Percentiles rank a stretch among this genome's conserved stretches.
Conservation (phyloP, 129 eudicot genomes). For the Lonicera japonica region DNA sequence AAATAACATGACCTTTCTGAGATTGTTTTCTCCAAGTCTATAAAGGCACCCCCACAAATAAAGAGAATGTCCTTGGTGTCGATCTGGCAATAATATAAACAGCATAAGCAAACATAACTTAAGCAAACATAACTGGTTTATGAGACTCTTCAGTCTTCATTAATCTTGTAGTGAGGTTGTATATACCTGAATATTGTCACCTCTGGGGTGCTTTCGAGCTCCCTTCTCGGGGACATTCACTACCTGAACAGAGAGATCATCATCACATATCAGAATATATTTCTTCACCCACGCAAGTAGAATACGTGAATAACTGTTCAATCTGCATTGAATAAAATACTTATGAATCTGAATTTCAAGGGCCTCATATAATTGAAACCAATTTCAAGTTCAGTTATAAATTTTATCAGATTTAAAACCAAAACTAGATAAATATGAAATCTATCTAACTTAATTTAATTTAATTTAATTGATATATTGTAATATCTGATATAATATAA, state of each 20-base stretch:
- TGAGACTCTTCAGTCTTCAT: not conserved
- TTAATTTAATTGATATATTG: no score
- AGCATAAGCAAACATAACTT: not conserved
- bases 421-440: no score
- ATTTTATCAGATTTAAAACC: no score
- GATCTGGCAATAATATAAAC: slow-evolving; percentile 40
- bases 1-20: slow-evolving; percentile 71
- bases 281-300: not conserved
- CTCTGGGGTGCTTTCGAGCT: slow-evolving; percentile 98
- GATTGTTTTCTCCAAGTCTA: slow-evolving; percentile 94
- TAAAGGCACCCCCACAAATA: slow-evolving; percentile 98
- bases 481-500: no score
- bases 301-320: not conserved
- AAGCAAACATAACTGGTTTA: not conserved
- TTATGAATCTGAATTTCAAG: not conserved
- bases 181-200: slow-evolving; percentile 93
- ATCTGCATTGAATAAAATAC: not conserved
- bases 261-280: slow-evolving; percentile 9
- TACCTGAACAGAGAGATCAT: slow-evolving; percentile 35
- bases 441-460: no score
- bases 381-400: no score
- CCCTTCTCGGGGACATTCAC: slow-evolving; percentile 99
- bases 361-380: no score
- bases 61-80: slow-evolving; percentile 96
- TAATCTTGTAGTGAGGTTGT: not conserved